Base-by-base conservation (phyloP, 108 stramenopile genomes). In the Discostella pseudostelligera region DNA sequence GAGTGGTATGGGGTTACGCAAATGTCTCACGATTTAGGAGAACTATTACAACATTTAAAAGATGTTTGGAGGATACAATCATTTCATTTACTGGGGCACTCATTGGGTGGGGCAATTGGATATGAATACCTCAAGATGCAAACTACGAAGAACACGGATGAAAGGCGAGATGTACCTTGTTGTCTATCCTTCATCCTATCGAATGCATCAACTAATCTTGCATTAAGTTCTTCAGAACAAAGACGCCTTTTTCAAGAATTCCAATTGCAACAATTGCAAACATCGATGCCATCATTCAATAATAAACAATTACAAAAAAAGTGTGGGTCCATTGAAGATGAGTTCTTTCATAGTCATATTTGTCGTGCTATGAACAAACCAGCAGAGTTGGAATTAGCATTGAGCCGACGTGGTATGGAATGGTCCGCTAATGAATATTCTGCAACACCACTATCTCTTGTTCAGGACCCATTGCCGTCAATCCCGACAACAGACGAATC, bases 61-160 rank as follows among this genome's bases (percentile, higher is more conserved):
- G 51, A 70, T 11, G 39, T 43, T 54, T 61, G 58, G 45, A 60
- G 67, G 7, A 3, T 78, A 6, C 39, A 60, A 9, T 35, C 44
- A n/a, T 78, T 72, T 68, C 76, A 78, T 46, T 40, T 78, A 11
- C 43, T 58, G 20, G 76, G 76, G 6, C 76, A 78, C 55, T 73
- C 71, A 8, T 47, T 78, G 13, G 76, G 76, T 53, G 76, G 72
- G 45, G 76, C 60, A 3, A 61, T 78, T 36, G 71, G 59, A 11
- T 78, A 61, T 39, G 76, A 78, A 44, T 66, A 36, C 62, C 44
- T 68, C 10, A 73, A 72, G 40, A 22, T 3, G 11, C 42, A 43
- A 22, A 45, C 46, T 24, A 24, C 17, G 40, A 50, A 22, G 14
- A 29, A 44, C 28, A 14, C 0, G 16, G 24, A 55, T 32, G 55